Percentiles rank a stretch among this genome's conserved stretches.
phyloP scores from a whole-genome alignment of 208 protist species.

The Trypanosoma lewisi region DNA sequence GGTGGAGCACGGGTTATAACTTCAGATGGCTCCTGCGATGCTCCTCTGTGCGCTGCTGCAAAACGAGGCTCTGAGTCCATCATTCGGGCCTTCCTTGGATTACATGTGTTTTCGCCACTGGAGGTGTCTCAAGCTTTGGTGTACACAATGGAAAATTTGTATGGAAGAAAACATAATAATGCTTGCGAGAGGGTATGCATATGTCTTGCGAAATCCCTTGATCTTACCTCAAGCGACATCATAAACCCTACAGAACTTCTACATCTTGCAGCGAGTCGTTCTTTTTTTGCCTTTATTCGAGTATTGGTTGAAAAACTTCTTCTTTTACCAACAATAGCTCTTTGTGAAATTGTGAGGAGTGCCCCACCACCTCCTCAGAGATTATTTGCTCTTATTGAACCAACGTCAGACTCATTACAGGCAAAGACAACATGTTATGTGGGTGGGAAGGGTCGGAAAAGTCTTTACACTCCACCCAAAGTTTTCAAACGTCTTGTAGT shows the following conservation, averaged over 20 bases:
- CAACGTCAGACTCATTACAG: conserved; percentile 36
- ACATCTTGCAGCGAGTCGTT: conserved; percentile 52
- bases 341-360: conserved; percentile 36
- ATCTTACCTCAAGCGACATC: conserved; percentile 23
- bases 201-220: conserved; percentile 7
- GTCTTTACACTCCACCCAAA: conserved; percentile 37
- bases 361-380: conserved; percentile 41
- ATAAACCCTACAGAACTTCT: conserved; percentile 64
- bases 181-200: conserved; percentile 15
- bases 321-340: conserved; percentile 32
- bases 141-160: conserved; percentile 30
- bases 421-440: conserved; percentile 26
- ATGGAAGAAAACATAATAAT: conserved; percentile 10
- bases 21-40: conserved; percentile 41
- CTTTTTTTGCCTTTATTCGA: conserved; percentile 42
- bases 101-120: conserved; percentile 20
- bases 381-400: conserved; percentile 36
- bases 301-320: conserved; percentile 37
- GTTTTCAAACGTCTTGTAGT: conserved; percentile 49
- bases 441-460: conserved; percentile 31
- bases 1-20: conserved; percentile 32
- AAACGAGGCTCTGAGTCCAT: conserved; percentile 37
- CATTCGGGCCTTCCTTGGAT: conserved; percentile 47
- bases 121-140: conserved; percentile 43
- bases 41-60: conserved; percentile 44